Conservation (phyloP, 176 grass and related monocot genomes). For the Cenchrus purpureus region DNA sequence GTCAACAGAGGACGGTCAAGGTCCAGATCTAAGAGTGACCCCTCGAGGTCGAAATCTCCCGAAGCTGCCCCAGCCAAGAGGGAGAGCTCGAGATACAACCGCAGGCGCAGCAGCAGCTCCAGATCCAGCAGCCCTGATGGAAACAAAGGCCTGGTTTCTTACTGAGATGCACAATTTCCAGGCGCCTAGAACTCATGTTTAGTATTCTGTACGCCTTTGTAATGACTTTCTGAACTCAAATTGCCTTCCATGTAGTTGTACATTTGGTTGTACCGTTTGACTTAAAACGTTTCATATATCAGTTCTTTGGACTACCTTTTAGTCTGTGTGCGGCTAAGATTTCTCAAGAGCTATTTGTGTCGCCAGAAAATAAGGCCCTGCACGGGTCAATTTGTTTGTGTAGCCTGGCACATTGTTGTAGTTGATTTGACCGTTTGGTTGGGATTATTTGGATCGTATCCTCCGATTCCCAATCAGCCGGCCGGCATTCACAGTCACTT, state of each 20-base stretch:
- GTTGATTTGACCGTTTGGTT: background rate
- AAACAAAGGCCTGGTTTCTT: constrained; percentile 72
- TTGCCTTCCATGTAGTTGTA: background rate
- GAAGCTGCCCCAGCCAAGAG: constrained; percentile 43
- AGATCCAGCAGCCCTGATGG: constrained; percentile 68
- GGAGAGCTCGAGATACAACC: constrained; percentile 50
- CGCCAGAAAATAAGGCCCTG: background rate
- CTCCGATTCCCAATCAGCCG: too few relatives aligned
- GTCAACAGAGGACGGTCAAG: constrained; percentile 56
- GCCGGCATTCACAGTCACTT: too few relatives aligned
- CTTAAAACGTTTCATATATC: background rate
- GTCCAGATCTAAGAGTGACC: constrained; percentile 50
- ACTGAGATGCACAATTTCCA: constrained; percentile 38
- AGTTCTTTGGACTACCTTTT: background rate
- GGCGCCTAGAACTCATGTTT: constrained; percentile 19
- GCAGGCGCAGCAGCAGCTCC: constrained; percentile 63
- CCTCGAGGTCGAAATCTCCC: constrained; percentile 47
- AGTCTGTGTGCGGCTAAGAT: background rate
- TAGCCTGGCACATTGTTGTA: background rate
- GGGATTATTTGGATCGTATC: background rate
- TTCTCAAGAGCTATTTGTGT: background rate
- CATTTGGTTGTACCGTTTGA: background rate
- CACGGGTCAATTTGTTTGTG: background rate
- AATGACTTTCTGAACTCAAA: background rate
- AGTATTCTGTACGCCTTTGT: background rate